phyloP scores from a whole-genome alignment of 192 early-diverging fungal genomes.

The Paraglomus brasilianum region DNA sequence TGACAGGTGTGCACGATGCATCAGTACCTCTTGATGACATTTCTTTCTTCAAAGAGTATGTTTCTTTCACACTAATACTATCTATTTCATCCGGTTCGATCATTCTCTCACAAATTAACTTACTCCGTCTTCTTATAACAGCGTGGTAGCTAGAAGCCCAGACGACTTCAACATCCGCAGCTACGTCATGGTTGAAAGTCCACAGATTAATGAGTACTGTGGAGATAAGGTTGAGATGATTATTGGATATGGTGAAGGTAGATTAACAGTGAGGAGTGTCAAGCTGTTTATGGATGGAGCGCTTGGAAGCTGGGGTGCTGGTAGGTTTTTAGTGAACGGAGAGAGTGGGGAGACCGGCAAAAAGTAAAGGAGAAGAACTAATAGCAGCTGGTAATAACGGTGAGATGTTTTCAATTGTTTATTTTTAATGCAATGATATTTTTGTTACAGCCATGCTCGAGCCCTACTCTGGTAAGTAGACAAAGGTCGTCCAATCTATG shows the following conservation, averaged over 20 bases:
- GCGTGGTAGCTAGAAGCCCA: not conserved
- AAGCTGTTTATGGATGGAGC: slow-evolving; percentile 62
- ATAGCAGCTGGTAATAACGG: too few relatives aligned
- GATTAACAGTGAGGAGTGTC: slow-evolving; percentile 42
- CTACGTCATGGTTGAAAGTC: slow-evolving; percentile 44
- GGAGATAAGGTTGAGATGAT: slow-evolving; percentile 34
- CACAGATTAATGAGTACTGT: slow-evolving; percentile 19
- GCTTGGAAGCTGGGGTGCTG: slow-evolving; percentile 58
- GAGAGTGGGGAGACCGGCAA: too few relatives aligned
- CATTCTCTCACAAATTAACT: not conserved
- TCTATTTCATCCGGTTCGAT: too few relatives aligned
- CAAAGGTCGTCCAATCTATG: not conserved
- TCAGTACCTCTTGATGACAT: slow-evolving; percentile 37
- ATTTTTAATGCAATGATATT: slow-evolving; percentile 23
- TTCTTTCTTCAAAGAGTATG: slow-evolving; percentile 42
- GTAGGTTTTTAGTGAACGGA: slow-evolving; percentile 32
- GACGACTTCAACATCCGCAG: slow-evolving; percentile 31
- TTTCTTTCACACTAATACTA: not conserved
- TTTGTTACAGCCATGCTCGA: slow-evolving; percentile 29
- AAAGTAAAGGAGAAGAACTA: too few relatives aligned
- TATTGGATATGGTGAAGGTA: slow-evolving; percentile 32
- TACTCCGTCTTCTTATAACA: not conserved
- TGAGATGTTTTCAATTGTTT: not conserved
- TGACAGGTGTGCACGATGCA: slow-evolving; percentile 62
- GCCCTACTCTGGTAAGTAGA: slow-evolving; percentile 33